phyloP scores from a whole-genome alignment of 257 asterid genomes.

The Scutellaria minor region DNA sequence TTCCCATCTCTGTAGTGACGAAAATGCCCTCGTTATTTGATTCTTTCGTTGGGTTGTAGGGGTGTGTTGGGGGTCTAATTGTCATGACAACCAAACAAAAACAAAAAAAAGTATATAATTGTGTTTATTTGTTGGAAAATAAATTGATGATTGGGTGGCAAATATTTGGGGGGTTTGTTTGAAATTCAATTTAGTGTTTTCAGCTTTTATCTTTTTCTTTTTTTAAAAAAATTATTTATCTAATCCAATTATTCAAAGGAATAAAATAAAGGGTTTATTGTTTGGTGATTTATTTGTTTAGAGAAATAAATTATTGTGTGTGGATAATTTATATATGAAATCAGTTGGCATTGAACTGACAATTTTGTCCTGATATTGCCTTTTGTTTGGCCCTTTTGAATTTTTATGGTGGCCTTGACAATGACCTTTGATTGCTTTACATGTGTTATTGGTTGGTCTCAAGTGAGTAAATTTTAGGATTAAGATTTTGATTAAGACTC shows the following conservation, averaged over 20 bases:
- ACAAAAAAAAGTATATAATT: background rate
- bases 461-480: too few relatives aligned
- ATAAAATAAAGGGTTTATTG: constrained; percentile 16
- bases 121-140: constrained; percentile 30
- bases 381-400: background rate
- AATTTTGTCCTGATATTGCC: constrained; percentile 34
- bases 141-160: constrained; percentile 39
- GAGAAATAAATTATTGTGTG: constrained; percentile 8
- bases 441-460: background rate
- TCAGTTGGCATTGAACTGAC: constrained; percentile 44
- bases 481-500: too few relatives aligned
- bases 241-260: constrained; percentile 27
- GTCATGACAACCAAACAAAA: background rate
- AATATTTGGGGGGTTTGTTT: constrained; percentile 32
- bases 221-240: background rate
- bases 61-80: constrained; percentile 16
- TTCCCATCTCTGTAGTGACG: constrained; percentile 53
- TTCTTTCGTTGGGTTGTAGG: constrained; percentile 18
- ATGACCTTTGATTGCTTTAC: background rate
- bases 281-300: background rate
- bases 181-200: constrained; percentile 35
- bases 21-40: constrained; percentile 26
- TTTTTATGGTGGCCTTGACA: background rate
- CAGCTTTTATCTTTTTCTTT: background rate
- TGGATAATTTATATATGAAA: background rate